A percentile compares a stretch with the other conserved stretches of the same genome.
phyloP scores from a whole-genome alignment of 768 basidiomycete genomes.

The Suillus discolor region DNA sequence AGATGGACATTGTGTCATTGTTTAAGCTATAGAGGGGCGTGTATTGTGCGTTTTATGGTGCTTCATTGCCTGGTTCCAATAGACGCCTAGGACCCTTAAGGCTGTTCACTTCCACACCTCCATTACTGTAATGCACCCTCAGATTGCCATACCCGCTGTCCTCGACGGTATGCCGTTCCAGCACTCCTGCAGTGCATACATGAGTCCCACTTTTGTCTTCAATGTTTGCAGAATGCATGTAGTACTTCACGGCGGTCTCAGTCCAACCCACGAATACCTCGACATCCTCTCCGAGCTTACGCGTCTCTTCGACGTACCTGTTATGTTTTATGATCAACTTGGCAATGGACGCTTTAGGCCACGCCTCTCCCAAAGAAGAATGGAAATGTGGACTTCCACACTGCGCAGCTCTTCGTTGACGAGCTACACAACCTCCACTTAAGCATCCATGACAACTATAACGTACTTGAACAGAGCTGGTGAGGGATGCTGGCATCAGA shows the following conservation, averaged over 20 bases:
- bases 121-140: no score
- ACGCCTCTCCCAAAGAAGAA: slow-evolving; percentile 54
- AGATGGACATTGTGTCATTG: neutral
- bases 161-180: no score
- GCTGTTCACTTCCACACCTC: neutral
- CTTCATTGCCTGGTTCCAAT: neutral
- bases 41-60: neutral
- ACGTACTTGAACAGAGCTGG: slow-evolving; percentile 45
- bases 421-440: slow-evolving; percentile 45
- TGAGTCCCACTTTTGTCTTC: no score
- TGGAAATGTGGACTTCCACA: slow-evolving; percentile 45
- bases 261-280: slow-evolving; percentile 45
- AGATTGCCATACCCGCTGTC: no score
- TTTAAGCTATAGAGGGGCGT: no score
- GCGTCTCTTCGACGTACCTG: slow-evolving; percentile 39
- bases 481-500: slow-evolving; percentile 48
- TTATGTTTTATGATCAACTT: slow-evolving; percentile 60
- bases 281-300: slow-evolving; percentile 42
- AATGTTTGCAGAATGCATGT: slow-evolving; percentile 22
- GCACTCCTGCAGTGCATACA: no score
- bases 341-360: slow-evolving; percentile 48
- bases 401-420: slow-evolving; percentile 55
- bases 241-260: slow-evolving; percentile 57
- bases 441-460: slow-evolving; percentile 45
- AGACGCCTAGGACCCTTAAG: neutral